Evolutionary conservation across 2,329 filamentous ascomycete species (phyloP), one percentile per base, ranked within the genome.

Genomic region (Chrysosporium keratinophilum): DNA sequence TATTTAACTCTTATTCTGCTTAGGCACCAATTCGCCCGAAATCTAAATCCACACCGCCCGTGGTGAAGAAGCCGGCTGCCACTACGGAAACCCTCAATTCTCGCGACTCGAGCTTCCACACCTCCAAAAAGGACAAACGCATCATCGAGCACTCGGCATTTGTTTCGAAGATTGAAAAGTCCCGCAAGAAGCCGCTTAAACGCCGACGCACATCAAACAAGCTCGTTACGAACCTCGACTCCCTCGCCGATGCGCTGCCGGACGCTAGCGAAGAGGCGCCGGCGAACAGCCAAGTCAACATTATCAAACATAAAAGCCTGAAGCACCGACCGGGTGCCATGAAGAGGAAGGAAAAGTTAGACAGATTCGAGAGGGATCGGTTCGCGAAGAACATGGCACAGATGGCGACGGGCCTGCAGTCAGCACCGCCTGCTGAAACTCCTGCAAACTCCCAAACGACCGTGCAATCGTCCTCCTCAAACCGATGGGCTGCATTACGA

Each of bases 381-480:
- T 96, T 97, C 67, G 84, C 82, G 37, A 80, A 78, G 65, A 96
- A 88, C 66, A 76, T 97, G 78, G 90, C 87, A 15, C 80, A 84
- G 68, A 73, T 96, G 73, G 76, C 78, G 12, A 69, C 66, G 14
- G 69, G 75, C 57, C 44, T 63, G 59, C 33, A 54, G 55, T 2
- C 56, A 54, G 54, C 56, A n/a, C 58, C 57, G 5, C 59, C 50
- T 35, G 54, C 57, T 17, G 49, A 57, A 11, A 58, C 10, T 14
- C 19, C 50, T 34, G 35, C 35, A 11, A n/a, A 47, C 2, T 34
- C 56, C 33, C 59, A 57, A 33, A 2, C 17, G 17, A 17, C 31
- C 9, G 19, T 9, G 23, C 40, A 44, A 45, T 2, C 41, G 12
- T 20, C 63, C 15, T 60, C 70, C 1, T 72, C 78, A 9, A 81